Base-by-base conservation (phyloP, 148 eudicot species). In the Chenopodium quinoa region DNA sequence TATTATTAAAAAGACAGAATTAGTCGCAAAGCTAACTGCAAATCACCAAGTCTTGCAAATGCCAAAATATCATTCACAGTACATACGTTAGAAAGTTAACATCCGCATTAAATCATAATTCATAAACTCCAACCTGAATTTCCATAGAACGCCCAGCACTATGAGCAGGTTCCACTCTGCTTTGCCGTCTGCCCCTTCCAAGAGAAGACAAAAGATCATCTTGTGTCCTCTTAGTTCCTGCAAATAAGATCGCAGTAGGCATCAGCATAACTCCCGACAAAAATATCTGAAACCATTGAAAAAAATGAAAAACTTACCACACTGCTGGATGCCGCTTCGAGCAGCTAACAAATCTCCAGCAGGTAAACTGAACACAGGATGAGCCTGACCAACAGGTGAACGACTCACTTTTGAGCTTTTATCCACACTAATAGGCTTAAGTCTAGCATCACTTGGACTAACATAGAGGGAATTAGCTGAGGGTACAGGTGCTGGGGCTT, bases 181-280 rank as follows among this genome's bases (percentile, higher is more conserved):
- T 76, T 70, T 75, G 84, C 88, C 73, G 79, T 48, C 83, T 81
- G 13, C 79, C 87, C 76, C 80, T 86, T 73, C 75, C 90, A 84
- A 87, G 88, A 80, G 87, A 78, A 27, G 79, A 48, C 73, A 80
- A 80, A 79, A 63, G 31, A 71, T 84, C 86, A 47, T 62, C 75
- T 13, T 79, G 84, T 83, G 85, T 82, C 83, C 92, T 89, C 84
- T 88, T 92, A 14, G 66, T 73, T 37, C 88, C 92, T 85, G 67
- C 65, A 75, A 70, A 73, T 71, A 80, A 19, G 73, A 74, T 22
- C 32, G 37, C 31, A 79, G 9, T n/a, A 78, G 48, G 25, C 73
- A 73, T 40, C 31, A 73, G 14, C 76, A 66, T 64, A 54, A 14
- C 2, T 37, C 70, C 27, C 46, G 34, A 58, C 19, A 25, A 0